These are phyloP conservation scores for Rhizopogon parksii DNA, from an alignment of 1,284 basidiomycete genomes.

Conservation along the genomic window DNA sequence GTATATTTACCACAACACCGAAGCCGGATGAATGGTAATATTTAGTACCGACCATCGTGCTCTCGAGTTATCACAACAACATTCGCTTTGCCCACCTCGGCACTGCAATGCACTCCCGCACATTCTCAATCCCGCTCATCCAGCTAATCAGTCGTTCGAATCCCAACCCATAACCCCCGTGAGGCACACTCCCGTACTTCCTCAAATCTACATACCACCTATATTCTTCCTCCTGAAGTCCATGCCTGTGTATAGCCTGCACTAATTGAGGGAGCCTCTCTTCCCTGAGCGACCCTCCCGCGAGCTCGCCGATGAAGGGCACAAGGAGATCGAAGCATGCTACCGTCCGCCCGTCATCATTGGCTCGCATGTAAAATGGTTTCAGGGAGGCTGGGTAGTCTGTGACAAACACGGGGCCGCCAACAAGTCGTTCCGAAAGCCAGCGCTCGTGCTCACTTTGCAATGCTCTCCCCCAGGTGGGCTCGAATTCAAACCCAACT, in stretches of 20 bases:
- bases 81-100: slow-evolving; percentile 83
- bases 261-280: slow-evolving; percentile 61
- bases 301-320: slow-evolving; percentile 84
- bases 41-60: no score
- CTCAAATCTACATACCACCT: slow-evolving; percentile 84
- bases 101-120: slow-evolving; percentile 86
- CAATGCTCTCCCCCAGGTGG: slow-evolving; percentile 67
- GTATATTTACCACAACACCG: no score
- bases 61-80: slow-evolving; percentile 40
- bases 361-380: slow-evolving; percentile 93
- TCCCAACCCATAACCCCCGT: slow-evolving; percentile 91
- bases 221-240: slow-evolving; percentile 50
- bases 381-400: slow-evolving; percentile 82
- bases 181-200: slow-evolving; percentile 74
- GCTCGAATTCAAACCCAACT: slow-evolving; percentile 45
- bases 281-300: slow-evolving; percentile 88
- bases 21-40: no score
- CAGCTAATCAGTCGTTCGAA: slow-evolving; percentile 85
- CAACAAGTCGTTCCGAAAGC: slow-evolving; percentile 63
- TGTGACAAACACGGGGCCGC: slow-evolving; percentile 84
- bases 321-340: slow-evolving; percentile 94
- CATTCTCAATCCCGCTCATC: slow-evolving; percentile 78
- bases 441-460: slow-evolving; percentile 91
- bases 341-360: slow-evolving; percentile 52
- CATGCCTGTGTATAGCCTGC: slow-evolving; percentile 43